Conservation (phyloP, 2,329 filamentous ascomycete genomes). For the Chaetomiaceae sp. region DNA sequence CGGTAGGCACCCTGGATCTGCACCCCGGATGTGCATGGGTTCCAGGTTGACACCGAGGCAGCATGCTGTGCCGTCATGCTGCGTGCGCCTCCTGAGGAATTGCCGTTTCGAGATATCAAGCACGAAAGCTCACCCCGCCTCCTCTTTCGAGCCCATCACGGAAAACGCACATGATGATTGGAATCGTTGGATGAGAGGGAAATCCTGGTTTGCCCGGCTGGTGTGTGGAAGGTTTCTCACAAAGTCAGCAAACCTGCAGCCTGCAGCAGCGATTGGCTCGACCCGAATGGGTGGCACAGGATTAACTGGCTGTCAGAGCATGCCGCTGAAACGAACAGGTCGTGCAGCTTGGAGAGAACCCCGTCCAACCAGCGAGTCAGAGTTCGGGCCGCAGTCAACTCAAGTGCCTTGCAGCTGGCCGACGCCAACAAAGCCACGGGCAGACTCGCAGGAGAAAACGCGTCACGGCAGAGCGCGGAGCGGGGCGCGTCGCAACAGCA, state of each 20-base stretch:
- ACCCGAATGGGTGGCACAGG: not conserved
- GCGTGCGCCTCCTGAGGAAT: not conserved
- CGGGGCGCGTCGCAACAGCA: not conserved
- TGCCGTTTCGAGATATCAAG: not conserved
- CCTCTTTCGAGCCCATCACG: too few relatives aligned
- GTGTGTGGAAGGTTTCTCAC: not conserved
- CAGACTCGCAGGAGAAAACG: not conserved
- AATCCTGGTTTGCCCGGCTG: not conserved
- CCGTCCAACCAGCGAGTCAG: too few relatives aligned
- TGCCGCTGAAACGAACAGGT: slow-evolving; percentile 4
- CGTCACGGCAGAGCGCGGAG: not conserved
- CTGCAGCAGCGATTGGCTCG: not conserved
- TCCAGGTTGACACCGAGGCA: slow-evolving; percentile 1
- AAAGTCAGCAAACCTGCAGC: too few relatives aligned
- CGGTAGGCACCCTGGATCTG: too few relatives aligned
- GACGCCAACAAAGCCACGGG: not conserved
- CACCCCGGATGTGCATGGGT: too few relatives aligned
- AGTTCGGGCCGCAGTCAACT: not conserved
- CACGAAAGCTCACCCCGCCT: not conserved
- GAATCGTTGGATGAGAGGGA: not conserved
- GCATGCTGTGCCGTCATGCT: not conserved
- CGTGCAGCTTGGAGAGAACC: not conserved
- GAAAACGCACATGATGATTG: not conserved
- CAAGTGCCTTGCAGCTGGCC: not conserved
- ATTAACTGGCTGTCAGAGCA: slow-evolving; percentile 6